A percentile compares a stretch with the other conserved stretches of the same genome.
phyloP scores from a whole-genome alignment of 768 basidiomycete genomes.

The Coprinopsis cinerea region DNA sequence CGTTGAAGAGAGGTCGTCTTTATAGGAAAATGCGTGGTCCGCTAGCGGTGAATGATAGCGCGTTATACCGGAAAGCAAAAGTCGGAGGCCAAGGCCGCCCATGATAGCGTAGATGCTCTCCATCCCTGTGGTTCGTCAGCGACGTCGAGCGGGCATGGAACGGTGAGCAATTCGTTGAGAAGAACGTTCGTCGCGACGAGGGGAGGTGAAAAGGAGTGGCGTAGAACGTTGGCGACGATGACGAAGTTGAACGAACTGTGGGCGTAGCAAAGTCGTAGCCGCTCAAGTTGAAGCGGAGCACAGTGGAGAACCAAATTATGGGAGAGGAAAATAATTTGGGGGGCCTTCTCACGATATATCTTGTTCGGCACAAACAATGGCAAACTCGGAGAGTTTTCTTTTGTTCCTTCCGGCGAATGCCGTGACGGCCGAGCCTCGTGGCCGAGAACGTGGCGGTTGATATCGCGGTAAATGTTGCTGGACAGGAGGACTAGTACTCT shows the following conservation, averaged over 20 bases:
- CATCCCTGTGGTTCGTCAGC: slow-evolving; percentile 31
- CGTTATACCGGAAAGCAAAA: slow-evolving; percentile 34
- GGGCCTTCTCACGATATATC: neutral
- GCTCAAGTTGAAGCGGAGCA: neutral
- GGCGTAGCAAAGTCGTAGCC: neutral
- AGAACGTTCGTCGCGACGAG: neutral
- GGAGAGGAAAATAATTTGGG: neutral
- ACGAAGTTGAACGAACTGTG: neutral
- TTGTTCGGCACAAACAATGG: neutral
- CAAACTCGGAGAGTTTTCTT: neutral
- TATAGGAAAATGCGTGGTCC: neutral
- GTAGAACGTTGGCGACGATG: neutral
- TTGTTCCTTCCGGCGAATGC: neutral
- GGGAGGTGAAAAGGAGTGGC: neutral
- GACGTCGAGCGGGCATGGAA: neutral
- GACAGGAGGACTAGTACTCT: no score
- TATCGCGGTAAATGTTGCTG: no score
- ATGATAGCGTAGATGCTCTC: slow-evolving; percentile 67
- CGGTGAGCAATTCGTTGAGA: neutral
- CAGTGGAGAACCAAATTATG: neutral
- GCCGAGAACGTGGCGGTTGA: neutral
- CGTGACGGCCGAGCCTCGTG: neutral
- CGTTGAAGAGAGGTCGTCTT: slow-evolving; percentile 3
- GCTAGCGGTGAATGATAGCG: neutral
- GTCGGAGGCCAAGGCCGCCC: slow-evolving; percentile 59